Percentiles rank a stretch among this genome's conserved stretches.
phyloP scores from a whole-genome alignment of 2,329 filamentous ascomycete species.

The Penicillium crustosum region DNA sequence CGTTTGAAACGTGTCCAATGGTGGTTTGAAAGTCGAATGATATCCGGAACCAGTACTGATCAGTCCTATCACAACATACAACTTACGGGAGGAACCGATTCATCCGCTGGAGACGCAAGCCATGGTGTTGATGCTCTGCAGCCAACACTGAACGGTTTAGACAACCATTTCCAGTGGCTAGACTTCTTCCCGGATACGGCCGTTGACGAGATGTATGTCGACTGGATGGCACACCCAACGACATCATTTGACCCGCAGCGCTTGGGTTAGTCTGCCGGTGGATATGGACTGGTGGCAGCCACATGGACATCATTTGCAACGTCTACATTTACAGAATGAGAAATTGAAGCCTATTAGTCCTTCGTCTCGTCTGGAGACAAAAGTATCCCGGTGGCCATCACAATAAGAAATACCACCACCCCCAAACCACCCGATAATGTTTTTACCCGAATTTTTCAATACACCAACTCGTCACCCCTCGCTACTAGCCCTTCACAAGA shows the following conservation, averaged over 20 bases:
- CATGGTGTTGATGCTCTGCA: neutral
- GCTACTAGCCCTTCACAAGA: no score
- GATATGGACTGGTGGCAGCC: neutral
- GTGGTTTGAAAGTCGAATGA: neutral
- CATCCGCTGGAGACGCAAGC: neutral
- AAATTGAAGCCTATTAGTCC: no score
- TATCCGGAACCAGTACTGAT: neutral
- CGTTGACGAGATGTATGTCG: neutral
- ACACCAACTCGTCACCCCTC: neutral
- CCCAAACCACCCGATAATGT: neutral
- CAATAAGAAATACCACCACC: no score
- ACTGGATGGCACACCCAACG: neutral
- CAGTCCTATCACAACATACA: neutral
- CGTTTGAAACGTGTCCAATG: neutral
- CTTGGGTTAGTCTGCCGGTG: neutral
- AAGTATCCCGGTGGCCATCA: neutral
- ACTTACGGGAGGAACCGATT: neutral
- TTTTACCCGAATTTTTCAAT: neutral
- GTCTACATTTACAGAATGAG: neutral
- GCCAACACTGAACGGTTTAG: neutral
- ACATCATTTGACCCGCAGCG: neutral
- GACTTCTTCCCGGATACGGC: neutral
- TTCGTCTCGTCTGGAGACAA: neutral
- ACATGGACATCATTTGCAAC: neutral
- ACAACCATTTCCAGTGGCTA: neutral